A percentile compares a stretch with the other conserved stretches of the same genome.
Conservation (phyloP, 192 early-diverging fungal species). For the Coemansia sp. region DNA sequence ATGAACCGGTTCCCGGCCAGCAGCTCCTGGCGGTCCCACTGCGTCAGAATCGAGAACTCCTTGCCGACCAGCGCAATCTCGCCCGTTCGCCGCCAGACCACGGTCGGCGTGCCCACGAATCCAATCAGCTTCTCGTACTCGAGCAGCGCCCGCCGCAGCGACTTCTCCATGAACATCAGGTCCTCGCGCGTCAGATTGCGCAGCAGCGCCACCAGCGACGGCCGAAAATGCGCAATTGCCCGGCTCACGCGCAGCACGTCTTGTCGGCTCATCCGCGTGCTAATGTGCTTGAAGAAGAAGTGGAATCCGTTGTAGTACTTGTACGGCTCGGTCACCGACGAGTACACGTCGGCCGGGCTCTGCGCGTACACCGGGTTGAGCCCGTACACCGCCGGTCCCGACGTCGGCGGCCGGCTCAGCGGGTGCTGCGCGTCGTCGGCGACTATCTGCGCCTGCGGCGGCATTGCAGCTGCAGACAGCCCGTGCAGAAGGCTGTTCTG, state of each 20-base stretch:
- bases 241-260: slow-evolving; percentile 87
- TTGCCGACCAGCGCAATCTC: slow-evolving; percentile 95
- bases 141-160: slow-evolving; percentile 87
- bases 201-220: slow-evolving; percentile 88
- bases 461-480: not conserved
- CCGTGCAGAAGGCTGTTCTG: not conserved
- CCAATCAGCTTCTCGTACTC: slow-evolving; percentile 96
- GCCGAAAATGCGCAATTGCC: slow-evolving; percentile 84
- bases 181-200: slow-evolving; percentile 94
- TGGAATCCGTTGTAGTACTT: slow-evolving; percentile 94
- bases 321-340: slow-evolving; percentile 74
- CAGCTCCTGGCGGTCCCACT: slow-evolving; percentile 83
- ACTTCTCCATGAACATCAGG: slow-evolving; percentile 94
- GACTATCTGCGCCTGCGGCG: slow-evolving; percentile 18
- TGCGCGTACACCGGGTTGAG: slow-evolving; percentile 46
- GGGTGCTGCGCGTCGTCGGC: slow-evolving; percentile 19
- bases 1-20: slow-evolving; percentile 51
- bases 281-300: slow-evolving; percentile 78
- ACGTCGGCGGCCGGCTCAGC: slow-evolving; percentile 37
- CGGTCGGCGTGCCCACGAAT: slow-evolving; percentile 92
- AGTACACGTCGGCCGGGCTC: slow-evolving; percentile 66
- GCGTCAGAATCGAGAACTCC: slow-evolving; percentile 90
- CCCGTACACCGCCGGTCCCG: slow-evolving; percentile 46
- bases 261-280: slow-evolving; percentile 79
- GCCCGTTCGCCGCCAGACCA: slow-evolving; percentile 95